Base-by-base conservation (phyloP, 73 alveolate species). In the Symbiodinium pilosum region DNA sequence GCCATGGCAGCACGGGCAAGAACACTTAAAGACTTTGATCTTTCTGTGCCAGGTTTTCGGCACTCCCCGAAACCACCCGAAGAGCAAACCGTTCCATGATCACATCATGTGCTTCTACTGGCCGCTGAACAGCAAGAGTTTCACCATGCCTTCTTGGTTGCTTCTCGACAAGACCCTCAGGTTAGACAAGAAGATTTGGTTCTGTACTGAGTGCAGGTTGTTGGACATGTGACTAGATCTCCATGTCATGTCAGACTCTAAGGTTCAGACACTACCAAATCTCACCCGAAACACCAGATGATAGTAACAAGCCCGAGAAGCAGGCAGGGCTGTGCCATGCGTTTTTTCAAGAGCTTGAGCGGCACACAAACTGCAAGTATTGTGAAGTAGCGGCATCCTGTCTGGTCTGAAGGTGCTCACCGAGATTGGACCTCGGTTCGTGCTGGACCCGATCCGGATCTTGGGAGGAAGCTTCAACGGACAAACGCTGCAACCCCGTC, bases 381-480 rank as follows among this genome's bases (percentile, higher is more conserved):
- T n/a, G n/a, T n/a, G n/a, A n/a, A 64, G 59, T 47, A 47, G 59
- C 6, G 14, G 14, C 14, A 47, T 6, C 30, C 38, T 47, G 59
- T 28, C 81, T 24, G 38, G n/a, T 64, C 39, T 38, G 14, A 98
- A 99, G 93, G 99, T 98, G 89, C 99, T 99, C 87, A 99, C 99
- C 2, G 99, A 99, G 99, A 99, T 99, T 34, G 99, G 99, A 43
- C 99, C 99, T 18, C 99, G 99, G 87, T 99, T 99, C 98, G 99
- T 99, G 83, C 84, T 99, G 73, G 99, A 99, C 54, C 99, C 99
- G 44, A 99, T 99, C 93, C 99, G 99, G 87, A 99, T 99, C 47
- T 99, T 99, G 93, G 99, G 99, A 24, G 99, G 99, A 32, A 94
- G 99, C 42, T 98, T 99, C 98, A 99, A 99, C 1, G 99, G 99